A percentile compares a stretch with the other conserved stretches of the same genome.
These are phyloP conservation scores for Arthrobotrys conoides DNA, from an alignment of 2,329 filamentous ascomycete species.

Conservation along the genomic window DNA sequence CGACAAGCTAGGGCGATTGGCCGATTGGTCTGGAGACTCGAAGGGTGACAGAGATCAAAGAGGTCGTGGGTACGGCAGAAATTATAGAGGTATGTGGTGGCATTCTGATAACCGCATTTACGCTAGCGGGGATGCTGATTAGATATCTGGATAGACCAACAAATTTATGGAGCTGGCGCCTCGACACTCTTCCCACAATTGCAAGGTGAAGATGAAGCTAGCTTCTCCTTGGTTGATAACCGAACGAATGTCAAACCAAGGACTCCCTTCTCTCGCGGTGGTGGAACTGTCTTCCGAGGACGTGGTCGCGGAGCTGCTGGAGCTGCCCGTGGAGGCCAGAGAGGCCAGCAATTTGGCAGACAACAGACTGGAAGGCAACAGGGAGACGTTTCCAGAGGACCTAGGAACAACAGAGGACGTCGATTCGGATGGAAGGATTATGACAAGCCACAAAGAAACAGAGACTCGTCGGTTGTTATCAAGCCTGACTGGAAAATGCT, in stretches of 20 bases:
- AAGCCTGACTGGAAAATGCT: slow-evolving; percentile 95
- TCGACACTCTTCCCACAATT: slow-evolving; percentile 91
- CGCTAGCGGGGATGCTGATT: slow-evolving; percentile 13
- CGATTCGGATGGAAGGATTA: slow-evolving; percentile 99
- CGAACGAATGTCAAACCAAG: slow-evolving; percentile 87
- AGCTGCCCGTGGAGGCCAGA: slow-evolving; percentile 77
- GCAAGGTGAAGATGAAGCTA: slow-evolving; percentile 92
- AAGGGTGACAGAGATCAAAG: slow-evolving; percentile 74
- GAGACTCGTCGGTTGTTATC: slow-evolving; percentile 95
- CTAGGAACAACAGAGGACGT: slow-evolving; percentile 79
- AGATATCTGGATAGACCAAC: slow-evolving; percentile 77
- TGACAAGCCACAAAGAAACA: slow-evolving; percentile 96
- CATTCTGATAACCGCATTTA: not conserved
- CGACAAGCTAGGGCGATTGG: slow-evolving; percentile 98
- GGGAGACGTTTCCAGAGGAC: slow-evolving; percentile 79
- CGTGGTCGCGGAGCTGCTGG: slow-evolving; percentile 82
- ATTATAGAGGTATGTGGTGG: slow-evolving; percentile 81
- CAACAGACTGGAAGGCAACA: slow-evolving; percentile 77
- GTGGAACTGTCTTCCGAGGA: slow-evolving; percentile 88
- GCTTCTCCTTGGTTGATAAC: slow-evolving; percentile 98
- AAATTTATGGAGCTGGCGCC: slow-evolving; percentile 93
- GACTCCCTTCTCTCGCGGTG: slow-evolving; percentile 81
- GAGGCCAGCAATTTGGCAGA: slow-evolving; percentile 78
- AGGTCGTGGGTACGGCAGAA: slow-evolving; percentile 89
- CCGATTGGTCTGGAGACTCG: slow-evolving; percentile 89